phyloP scores from a whole-genome alignment of 495 filamentous ascomycete species.

The Bathelium albidoporum region DNA sequence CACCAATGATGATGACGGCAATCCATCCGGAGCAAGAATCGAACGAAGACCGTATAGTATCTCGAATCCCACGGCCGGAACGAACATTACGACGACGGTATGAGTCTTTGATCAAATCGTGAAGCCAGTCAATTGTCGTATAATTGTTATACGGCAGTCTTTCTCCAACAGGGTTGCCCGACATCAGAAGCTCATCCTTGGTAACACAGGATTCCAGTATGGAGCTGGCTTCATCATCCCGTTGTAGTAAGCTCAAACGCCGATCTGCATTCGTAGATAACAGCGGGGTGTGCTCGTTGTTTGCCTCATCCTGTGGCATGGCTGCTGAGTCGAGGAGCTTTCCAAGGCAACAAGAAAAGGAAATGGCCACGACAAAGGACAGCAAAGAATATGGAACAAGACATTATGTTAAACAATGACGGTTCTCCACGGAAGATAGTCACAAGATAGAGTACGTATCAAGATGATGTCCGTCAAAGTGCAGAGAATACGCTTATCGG shows the following conservation, averaged over 20 bases:
- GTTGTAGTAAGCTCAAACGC: slow-evolving; percentile 10
- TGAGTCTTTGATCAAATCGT: slow-evolving; percentile 50
- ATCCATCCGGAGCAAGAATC: slow-evolving; percentile 43
- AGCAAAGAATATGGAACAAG: neutral
- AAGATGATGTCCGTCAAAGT: neutral
- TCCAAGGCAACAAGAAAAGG: neutral
- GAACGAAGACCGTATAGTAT: slow-evolving; percentile 25
- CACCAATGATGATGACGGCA: slow-evolving; percentile 42
- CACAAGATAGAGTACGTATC: neutral
- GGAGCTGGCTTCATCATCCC: slow-evolving; percentile 16
- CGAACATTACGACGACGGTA: slow-evolving; percentile 39
- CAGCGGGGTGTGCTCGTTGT: slow-evolving; percentile 11
- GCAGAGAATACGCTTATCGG: neutral
- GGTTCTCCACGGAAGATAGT: neutral
- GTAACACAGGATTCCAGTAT: slow-evolving; percentile 17
- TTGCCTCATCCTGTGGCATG: neutral
- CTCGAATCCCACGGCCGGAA: slow-evolving; percentile 31
- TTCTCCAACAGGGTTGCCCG: slow-evolving; percentile 38
- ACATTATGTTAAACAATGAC: neutral
- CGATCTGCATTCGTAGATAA: slow-evolving; percentile 2
- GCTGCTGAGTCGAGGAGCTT: slow-evolving; percentile 5
- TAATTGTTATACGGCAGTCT: slow-evolving; percentile 49
- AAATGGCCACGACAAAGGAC: neutral
- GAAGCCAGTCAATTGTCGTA: slow-evolving; percentile 49
- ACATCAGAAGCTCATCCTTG: slow-evolving; percentile 11